A percentile compares a stretch with the other conserved stretches of the same genome.
These are phyloP conservation scores for Litchi chinensis DNA, from an alignment of 345 rosid species.

Conservation along the genomic window DNA sequence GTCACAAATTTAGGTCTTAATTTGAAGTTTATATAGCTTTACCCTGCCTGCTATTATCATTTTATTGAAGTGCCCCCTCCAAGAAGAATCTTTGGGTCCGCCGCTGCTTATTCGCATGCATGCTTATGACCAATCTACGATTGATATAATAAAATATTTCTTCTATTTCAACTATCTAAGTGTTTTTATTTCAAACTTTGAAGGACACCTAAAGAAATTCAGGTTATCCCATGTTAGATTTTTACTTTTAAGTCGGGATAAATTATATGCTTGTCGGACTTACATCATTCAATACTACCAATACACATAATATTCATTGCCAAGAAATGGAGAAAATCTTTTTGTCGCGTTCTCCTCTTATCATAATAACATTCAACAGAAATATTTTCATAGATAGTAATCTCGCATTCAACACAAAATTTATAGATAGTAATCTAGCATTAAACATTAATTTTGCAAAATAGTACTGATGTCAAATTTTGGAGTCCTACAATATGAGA, in stretches of 20 bases:
- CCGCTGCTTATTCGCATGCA: not conserved
- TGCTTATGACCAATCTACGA: slow-evolving; percentile 8
- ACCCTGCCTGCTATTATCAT: no score
- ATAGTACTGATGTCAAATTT: not conserved
- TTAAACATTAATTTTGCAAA: not conserved
- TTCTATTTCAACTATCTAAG: not conserved
- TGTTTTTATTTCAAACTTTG: no score
- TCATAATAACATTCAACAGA: not conserved
- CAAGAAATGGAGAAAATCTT: not conserved
- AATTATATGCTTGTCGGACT: not conserved
- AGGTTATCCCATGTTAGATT: not conserved
- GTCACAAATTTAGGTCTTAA: no score
- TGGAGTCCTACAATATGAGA: not conserved
- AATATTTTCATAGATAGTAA: not conserved
- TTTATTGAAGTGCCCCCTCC: no score
- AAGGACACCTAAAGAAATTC: not conserved
- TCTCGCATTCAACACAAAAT: not conserved
- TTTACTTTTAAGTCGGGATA: not conserved
- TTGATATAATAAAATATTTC: not conserved
- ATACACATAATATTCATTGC: not conserved
- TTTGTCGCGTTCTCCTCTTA: not conserved
- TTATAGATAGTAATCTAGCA: no score
- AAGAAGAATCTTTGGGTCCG: no score
- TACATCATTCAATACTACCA: not conserved
- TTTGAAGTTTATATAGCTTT: no score